Conservation (phyloP, 345 rosid genomes). For the Ricinus communis region DNA sequence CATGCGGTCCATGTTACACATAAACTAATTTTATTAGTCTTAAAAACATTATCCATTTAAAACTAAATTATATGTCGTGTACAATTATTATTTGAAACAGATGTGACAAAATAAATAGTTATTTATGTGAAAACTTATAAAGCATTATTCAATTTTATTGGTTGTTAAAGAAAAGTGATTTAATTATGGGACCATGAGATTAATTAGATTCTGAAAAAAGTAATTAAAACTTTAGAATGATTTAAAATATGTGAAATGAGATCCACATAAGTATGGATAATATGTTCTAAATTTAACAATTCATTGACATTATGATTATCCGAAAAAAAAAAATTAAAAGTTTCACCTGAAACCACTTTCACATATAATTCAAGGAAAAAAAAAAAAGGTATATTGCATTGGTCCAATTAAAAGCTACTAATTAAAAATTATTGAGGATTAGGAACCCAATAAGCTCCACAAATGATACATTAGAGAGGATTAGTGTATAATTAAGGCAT, state of each 20-base stretch:
- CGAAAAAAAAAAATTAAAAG: background rate
- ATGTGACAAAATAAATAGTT: background rate
- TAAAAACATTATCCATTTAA: background rate
- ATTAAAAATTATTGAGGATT: background rate
- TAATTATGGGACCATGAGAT: background rate
- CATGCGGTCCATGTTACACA: background rate
- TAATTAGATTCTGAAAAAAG: no score
- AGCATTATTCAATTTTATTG: no score
- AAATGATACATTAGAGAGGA: no score
- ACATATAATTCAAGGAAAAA: background rate
- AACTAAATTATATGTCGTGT: background rate
- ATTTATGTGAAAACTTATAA: background rate
- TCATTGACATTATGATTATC: no score
- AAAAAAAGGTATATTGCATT: background rate
- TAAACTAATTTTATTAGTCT: no score
- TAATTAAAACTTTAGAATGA: no score
- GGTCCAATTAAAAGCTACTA: background rate
- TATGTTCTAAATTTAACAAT: no score
- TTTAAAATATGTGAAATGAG: background rate
- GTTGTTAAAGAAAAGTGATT: no score
- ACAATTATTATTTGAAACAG: background rate
- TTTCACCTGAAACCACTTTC: slow-evolving; percentile 10
- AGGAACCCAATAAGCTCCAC: background rate
- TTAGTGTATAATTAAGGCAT: background rate
- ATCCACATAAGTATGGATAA: background rate